A percentile compares a stretch with the other conserved stretches of the same genome.
Evolutionary conservation across 805 yeast species (phyloP).

Genomic region (Metschnikowia lachancei): DNA sequence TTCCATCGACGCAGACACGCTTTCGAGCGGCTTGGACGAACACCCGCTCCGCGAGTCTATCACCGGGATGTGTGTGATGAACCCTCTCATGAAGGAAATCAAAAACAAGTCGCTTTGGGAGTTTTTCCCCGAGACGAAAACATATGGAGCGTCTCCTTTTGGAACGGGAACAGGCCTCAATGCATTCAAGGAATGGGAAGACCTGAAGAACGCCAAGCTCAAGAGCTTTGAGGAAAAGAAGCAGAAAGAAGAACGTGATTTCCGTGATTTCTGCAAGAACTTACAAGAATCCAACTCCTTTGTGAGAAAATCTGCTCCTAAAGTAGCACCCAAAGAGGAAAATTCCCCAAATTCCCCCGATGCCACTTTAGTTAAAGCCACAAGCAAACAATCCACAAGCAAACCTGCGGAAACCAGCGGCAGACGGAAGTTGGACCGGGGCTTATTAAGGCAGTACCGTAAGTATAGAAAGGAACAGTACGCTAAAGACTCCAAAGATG

Average conservation of each 20-base stretch:
- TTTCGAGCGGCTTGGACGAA: conserved; percentile 30
- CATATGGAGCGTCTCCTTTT: conserved; percentile 37
- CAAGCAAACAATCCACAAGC: background rate
- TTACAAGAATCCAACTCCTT: conserved; percentile 27
- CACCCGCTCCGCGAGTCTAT: conserved; percentile 40
- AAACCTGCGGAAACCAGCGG: conserved; percentile 22
- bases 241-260: conserved; percentile 21
- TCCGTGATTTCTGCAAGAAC: conserved; percentile 23
- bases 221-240: conserved; percentile 18
- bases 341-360: background rate
- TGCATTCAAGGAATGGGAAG: conserved; percentile 39
- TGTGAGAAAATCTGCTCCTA: conserved; percentile 19
- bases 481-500: conserved; percentile 9
- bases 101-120: conserved; percentile 43
- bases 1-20: conserved; percentile 10
- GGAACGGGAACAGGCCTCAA: conserved; percentile 24
- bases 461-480: conserved; percentile 17
- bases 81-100: conserved; percentile 33
- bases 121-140: conserved; percentile 33
- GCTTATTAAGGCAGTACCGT: conserved; percentile 31
- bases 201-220: conserved; percentile 24
- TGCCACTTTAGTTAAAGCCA: background rate
- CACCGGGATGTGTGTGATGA: conserved; percentile 39
- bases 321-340: background rate
- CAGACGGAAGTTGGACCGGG: conserved; percentile 35